Base-by-base conservation (phyloP, 495 filamentous ascomycete species). In the Polyplosphaeria fusca region DNA sequence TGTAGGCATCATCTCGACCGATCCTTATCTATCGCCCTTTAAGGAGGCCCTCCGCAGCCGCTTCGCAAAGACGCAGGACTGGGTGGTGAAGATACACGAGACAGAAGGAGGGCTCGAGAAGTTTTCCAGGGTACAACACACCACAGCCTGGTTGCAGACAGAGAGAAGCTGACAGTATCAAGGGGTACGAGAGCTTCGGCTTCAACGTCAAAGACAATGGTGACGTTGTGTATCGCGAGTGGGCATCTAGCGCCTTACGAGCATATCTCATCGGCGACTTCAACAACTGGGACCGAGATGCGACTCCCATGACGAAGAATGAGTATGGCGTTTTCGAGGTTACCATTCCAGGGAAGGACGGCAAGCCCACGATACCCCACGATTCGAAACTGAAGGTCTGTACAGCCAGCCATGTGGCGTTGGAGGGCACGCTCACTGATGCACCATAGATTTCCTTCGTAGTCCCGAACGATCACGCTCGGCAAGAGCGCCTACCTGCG, bases 181-280 rank as follows among this genome's bases (percentile, higher is more conserved):
- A 91, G 86, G 92, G 93, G 27, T 87, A 83, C 52, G 91, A 97
- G 68, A 82, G 73, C 50, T 96, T 86, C 70, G 93, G 93, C 44
- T 78, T 98, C 69, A 86, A 86, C 66, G 82, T 87, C 49, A 76
- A 82, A 60, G 77, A 83, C 11, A 86, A 95, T 64, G 85, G 87
- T 62, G 89, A 91, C 70, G 89, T 98, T 63, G 78, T 74, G 40
- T 98, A 98, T 73, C 82, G 88, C 61, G 93, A 98, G 82, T 98
- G 93, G 93, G 93, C 93, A 1, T 92, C 93, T 44, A 92, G 88
- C 75, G 91, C 89, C 47, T 71, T 82, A 19, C 72, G 85, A 63
- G 93, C 93, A 18, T 85, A 86, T 56, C 78, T 98, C n/a, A 86
- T 97, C 57, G 93, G 93, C 49, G 93, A 97, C 55, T 98, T 97